Evolutionary conservation across 2,329 filamentous ascomycete genomes (phyloP).

Genomic region (Mollisia scopiformis): DNA sequence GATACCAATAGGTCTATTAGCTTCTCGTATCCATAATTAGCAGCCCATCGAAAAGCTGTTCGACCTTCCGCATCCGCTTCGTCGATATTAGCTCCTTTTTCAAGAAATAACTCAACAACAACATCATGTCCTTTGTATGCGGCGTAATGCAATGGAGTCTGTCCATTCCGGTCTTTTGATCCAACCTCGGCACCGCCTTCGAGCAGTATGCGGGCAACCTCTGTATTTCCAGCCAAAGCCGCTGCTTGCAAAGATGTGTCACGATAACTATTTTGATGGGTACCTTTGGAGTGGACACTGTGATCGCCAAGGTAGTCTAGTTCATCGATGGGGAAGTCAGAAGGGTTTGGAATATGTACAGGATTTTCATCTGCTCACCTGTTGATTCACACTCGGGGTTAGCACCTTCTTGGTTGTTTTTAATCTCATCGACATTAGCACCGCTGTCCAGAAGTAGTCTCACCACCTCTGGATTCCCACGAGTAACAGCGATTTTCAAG

Average conservation of each 20-base stretch:
- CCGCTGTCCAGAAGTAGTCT: neutral
- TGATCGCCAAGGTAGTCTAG: no score
- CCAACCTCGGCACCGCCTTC: no score
- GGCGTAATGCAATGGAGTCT: neutral
- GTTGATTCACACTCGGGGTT: no score
- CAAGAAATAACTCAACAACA: neutral
- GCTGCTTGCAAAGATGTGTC: no score
- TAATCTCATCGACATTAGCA: neutral
- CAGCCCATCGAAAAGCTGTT: neutral
- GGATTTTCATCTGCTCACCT: no score
- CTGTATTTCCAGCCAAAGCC: no score
- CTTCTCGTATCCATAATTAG: neutral
- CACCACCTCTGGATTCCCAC: neutral
- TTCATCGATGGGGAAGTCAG: no score
- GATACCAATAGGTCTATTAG: neutral
- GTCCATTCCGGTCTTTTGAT: neutral
- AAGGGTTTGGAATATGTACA: no score
- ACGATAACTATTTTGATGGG: no score
- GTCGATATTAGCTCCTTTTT: neutral
- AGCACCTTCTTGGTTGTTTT: no score
- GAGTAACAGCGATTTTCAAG: neutral
- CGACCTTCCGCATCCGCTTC: neutral
- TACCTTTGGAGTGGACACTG: no score
- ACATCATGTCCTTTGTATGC: neutral
- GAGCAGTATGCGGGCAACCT: no score